A percentile compares a stretch with the other conserved stretches of the same genome.
Evolutionary conservation across 192 early-diverging fungal genomes (phyloP).

Genomic region (Borealophlyctis nickersoniae): DNA sequence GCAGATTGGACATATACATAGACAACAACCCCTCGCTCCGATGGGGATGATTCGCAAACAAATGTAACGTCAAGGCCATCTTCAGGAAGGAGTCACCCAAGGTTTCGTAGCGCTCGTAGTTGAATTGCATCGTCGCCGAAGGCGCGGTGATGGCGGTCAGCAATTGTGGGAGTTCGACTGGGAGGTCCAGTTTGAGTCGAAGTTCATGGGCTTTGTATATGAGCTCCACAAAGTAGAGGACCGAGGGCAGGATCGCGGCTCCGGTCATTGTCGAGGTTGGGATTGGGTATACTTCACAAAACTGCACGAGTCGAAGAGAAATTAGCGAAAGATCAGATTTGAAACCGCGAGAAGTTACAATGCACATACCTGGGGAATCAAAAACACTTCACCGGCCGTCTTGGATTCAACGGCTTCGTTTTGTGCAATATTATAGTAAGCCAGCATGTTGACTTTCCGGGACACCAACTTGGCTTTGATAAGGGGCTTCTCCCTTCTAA

Average conservation of each 20-base stretch:
- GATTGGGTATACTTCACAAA: slow-evolving; percentile 19
- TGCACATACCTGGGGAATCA: slow-evolving; percentile 29
- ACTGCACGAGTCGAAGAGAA: slow-evolving; percentile 8
- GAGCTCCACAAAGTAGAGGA: slow-evolving; percentile 24
- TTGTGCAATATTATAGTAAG: slow-evolving; percentile 22
- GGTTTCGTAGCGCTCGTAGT: slow-evolving; percentile 87
- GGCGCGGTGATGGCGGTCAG: slow-evolving; percentile 70
- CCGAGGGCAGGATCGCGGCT: slow-evolving; percentile 17
- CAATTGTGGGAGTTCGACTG: slow-evolving; percentile 25
- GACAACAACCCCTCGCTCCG: slow-evolving; percentile 34
- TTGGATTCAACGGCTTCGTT: slow-evolving; percentile 17
- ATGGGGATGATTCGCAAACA: slow-evolving; percentile 72
- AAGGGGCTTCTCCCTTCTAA: slow-evolving; percentile 16
- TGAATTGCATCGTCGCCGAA: slow-evolving; percentile 59
- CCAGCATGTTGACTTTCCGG: slow-evolving; percentile 28
- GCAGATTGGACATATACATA: slow-evolving; percentile 16
- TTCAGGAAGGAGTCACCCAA: slow-evolving; percentile 90
- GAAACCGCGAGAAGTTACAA: neutral
- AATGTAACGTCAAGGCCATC: slow-evolving; percentile 63
- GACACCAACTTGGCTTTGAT: slow-evolving; percentile 20
- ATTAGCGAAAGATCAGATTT: neutral
- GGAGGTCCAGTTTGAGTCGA: slow-evolving; percentile 11
- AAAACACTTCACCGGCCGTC: slow-evolving; percentile 23
- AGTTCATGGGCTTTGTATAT: slow-evolving; percentile 16
- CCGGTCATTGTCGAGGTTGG: neutral